Evolutionary conservation across 2,329 filamentous ascomycete species (phyloP).

Genomic region (Aspergillus viridinutans): DNA sequence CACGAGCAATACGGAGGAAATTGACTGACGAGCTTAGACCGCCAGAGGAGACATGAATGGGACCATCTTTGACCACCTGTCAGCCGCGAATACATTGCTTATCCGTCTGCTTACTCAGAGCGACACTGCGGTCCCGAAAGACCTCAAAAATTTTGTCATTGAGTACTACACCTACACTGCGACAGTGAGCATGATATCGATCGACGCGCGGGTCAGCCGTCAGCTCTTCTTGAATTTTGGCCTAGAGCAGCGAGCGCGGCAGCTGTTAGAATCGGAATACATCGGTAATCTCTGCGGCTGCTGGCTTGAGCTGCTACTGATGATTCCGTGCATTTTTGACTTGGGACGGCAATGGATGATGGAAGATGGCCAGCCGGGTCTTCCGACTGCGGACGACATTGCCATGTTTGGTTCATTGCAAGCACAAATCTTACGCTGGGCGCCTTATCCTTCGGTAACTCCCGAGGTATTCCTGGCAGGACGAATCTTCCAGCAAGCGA

Average conservation of each 20-base stretch:
- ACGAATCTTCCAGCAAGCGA: slow-evolving; percentile 44
- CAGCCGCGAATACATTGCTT: slow-evolving; percentile 43
- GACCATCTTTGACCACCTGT: slow-evolving; percentile 45
- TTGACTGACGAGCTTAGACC: slow-evolving; percentile 23
- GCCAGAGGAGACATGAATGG: slow-evolving; percentile 45
- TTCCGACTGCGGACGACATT: slow-evolving; percentile 40
- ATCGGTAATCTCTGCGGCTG: slow-evolving; percentile 30
- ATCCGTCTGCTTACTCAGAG: slow-evolving; percentile 34
- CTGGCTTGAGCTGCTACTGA: slow-evolving; percentile 26
- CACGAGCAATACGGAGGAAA: neutral
- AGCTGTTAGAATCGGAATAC: slow-evolving; percentile 23
- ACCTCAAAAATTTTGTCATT: slow-evolving; percentile 44
- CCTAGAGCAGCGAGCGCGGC: slow-evolving; percentile 36
- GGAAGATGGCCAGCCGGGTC: slow-evolving; percentile 18
- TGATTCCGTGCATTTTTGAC: slow-evolving; percentile 31
- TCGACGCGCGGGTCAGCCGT: slow-evolving; percentile 28
- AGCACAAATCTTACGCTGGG: slow-evolving; percentile 40
- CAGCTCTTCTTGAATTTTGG: slow-evolving; percentile 38
- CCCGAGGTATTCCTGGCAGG: slow-evolving; percentile 41
- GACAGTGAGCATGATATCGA: slow-evolving; percentile 47
- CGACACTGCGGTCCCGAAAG: slow-evolving; percentile 29
- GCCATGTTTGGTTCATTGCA: slow-evolving; percentile 44
- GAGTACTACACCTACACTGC: slow-evolving; percentile 50
- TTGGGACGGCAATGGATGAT: slow-evolving; percentile 33
- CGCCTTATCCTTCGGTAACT: slow-evolving; percentile 32